Evolutionary conservation across 2,329 filamentous ascomycete species (phyloP).

Genomic region (Fusarium bactridioides): DNA sequence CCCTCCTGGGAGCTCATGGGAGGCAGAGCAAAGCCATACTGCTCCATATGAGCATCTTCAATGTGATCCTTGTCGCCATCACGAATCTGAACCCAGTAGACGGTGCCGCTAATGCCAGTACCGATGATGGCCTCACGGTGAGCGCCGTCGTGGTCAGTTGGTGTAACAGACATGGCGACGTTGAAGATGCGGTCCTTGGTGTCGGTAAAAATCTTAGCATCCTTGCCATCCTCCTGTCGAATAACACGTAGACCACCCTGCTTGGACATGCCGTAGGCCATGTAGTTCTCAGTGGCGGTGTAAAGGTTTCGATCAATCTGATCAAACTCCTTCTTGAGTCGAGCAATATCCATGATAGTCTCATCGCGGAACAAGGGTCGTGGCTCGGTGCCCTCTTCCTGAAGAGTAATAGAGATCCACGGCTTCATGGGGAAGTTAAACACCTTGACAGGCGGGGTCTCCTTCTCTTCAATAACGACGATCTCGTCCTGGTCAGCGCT

Average conservation of each 20-base stretch:
- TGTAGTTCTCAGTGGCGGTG: slow-evolving; percentile 87
- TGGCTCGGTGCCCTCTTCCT: slow-evolving; percentile 62
- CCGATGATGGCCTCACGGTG: slow-evolving; percentile 86
- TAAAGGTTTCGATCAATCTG: slow-evolving; percentile 95
- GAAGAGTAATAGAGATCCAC: slow-evolving; percentile 87
- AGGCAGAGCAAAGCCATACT: slow-evolving; percentile 87
- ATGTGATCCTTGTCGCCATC: slow-evolving; percentile 81
- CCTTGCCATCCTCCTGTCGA: slow-evolving; percentile 89
- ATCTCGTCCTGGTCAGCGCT: slow-evolving; percentile 79
- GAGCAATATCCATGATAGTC: slow-evolving; percentile 88
- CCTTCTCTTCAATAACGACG: slow-evolving; percentile 71
- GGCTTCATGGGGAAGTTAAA: slow-evolving; percentile 97
- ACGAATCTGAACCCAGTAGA: slow-evolving; percentile 92
- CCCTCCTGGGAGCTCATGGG: slow-evolving; percentile 87
- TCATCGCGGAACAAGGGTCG: slow-evolving; percentile 76
- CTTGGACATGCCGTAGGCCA: slow-evolving; percentile 93
- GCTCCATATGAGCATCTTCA: slow-evolving; percentile 79
- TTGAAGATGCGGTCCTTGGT: slow-evolving; percentile 96
- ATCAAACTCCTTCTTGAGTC: slow-evolving; percentile 96
- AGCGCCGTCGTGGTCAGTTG: slow-evolving; percentile 61
- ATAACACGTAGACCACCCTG: slow-evolving; percentile 93
- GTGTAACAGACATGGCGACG: slow-evolving; percentile 79
- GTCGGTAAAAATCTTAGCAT: slow-evolving; percentile 90
- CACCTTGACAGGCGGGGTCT: slow-evolving; percentile 74
- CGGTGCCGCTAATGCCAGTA: slow-evolving; percentile 91